Evolutionary conservation across 148 eudicot species (phyloP), one percentile per base, ranked within the genome.

Genomic region (Silene latifolia): DNA sequence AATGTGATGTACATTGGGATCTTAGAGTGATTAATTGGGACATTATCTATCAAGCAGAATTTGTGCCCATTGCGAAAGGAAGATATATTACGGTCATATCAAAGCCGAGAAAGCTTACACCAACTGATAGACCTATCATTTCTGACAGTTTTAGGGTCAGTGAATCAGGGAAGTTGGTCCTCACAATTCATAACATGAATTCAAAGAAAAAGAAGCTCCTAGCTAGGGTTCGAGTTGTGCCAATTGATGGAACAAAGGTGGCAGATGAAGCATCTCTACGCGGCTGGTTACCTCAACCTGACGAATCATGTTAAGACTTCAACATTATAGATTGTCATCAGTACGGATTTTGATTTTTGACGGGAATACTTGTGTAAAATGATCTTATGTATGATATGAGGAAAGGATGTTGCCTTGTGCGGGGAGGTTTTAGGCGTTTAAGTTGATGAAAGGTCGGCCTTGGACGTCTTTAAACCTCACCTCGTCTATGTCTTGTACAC

Each of bases 161-260:
- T 11, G 87, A 88, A 47, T 76, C 87, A 6, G 89, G 90, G 5
- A 86, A 87, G 60, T 23, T 88, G 67, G 77, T 88, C 66, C 75
- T 89, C 56, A 77, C 84, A 12, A 61, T 89, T 67, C 80, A 82
- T 67, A 86, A 87, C 75, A 86, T 70, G 60, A 82, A 81, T 25
- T 82, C 88, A 7, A 85, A 84, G 80, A 89, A 84, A 83, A 87
- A 89, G 83, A 83, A 80, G 77, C 81, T 87, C 20, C 73, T 89
- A 17, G 79, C 75, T 75, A 84, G 88, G 78, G 77, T 82, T 78
- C 85, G 82, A 76, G 83, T 72, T 76, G 81, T 75, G 80, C 18
- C 77, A 48, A 76, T 73, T 27, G 84, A 81, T 32, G 58, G 72
- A 14, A 21, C 29, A 10, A 63, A 32, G 54, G 46, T 19, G 35